phyloP scores from a whole-genome alignment of 768 basidiomycete species.

The Cystofilobasidium ferigula region DNA sequence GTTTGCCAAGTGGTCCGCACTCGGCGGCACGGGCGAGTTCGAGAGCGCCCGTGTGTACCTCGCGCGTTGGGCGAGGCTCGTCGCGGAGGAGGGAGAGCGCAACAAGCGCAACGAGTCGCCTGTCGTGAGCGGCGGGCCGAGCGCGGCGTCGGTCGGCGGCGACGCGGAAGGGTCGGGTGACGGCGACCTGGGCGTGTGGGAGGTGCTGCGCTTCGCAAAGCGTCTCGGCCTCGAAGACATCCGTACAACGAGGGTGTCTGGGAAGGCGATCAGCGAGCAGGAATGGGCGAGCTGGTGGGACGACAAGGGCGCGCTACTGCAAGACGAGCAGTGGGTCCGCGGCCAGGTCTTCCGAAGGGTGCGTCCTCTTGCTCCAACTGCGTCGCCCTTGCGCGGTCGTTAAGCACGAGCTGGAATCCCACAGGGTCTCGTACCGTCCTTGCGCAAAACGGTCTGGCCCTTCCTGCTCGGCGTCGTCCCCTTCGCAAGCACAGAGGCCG shows the following conservation, averaged over 20 bases:
- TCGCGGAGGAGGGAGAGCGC: constrained; percentile 94
- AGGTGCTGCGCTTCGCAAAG: constrained; percentile 44
- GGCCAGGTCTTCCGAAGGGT: constrained; percentile 37
- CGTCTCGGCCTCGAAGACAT: constrained; percentile 16
- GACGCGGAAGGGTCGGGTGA: constrained; percentile 45
- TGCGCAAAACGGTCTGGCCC: constrained; percentile 77
- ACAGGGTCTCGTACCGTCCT: constrained; percentile 49
- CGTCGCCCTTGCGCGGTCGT: neutral
- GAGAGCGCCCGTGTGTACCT: constrained; percentile 93
- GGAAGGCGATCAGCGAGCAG: neutral
- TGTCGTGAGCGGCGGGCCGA: constrained; percentile 30
- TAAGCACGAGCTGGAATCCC: neutral
- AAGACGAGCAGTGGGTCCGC: constrained; percentile 33
- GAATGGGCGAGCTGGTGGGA: constrained; percentile 26
- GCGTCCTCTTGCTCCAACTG: too few relatives aligned
- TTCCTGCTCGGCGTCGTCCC: constrained; percentile 72
- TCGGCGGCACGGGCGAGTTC: constrained; percentile 64
- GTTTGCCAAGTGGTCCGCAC: constrained; percentile 12
- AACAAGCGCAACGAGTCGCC: constrained; percentile 57
- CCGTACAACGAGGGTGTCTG: constrained; percentile 14
- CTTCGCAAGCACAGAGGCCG: constrained; percentile 60
- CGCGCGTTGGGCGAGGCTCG: constrained; percentile 83
- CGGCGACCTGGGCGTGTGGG: constrained; percentile 67
- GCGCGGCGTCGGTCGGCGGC: constrained; percentile 34
- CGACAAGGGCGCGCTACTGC: constrained; percentile 1